Evolutionary conservation across 352 stramenopile species (phyloP).

Genomic region (Globisporangium emineosum): DNA sequence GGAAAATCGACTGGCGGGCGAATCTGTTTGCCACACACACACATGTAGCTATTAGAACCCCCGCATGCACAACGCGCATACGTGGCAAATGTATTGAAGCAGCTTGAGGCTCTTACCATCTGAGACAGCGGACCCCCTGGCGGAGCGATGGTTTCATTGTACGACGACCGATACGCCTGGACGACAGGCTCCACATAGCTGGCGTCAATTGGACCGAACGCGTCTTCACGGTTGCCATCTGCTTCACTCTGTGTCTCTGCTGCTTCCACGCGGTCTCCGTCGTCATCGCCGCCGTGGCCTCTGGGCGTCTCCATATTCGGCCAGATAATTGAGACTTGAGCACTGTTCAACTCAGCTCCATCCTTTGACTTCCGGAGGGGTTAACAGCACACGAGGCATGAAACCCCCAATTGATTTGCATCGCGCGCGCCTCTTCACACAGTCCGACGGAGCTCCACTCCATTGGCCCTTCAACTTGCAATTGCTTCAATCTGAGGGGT

Average conservation of each 20-base stretch:
- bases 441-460: no score
- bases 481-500: no score
- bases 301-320: slow-evolving; percentile 2
- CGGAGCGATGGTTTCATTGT: slow-evolving; percentile 56
- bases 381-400: no score
- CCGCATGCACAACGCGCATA: no score
- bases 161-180: slow-evolving; percentile 44
- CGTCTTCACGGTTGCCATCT: neutral
- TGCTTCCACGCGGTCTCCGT: neutral
- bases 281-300: no score
- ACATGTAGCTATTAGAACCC: neutral
- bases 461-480: no score
- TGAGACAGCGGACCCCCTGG: slow-evolving; percentile 35
- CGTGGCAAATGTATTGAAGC: neutral
- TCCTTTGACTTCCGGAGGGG: no score
- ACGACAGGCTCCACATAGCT: slow-evolving; percentile 10
- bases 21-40: slow-evolving; percentile 29
- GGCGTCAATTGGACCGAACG: neutral
- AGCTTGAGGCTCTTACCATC: slow-evolving; percentile 22
- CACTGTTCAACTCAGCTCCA: neutral
- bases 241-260: slow-evolving; percentile 10
- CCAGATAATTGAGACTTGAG: neutral
- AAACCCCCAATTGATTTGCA: no score
- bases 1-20: slow-evolving; percentile 57
- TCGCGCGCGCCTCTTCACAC: no score